These are phyloP conservation scores for Hyphodiscus sp. DNA, from an alignment of 2,329 filamentous ascomycete genomes.

Conservation along the genomic window DNA sequence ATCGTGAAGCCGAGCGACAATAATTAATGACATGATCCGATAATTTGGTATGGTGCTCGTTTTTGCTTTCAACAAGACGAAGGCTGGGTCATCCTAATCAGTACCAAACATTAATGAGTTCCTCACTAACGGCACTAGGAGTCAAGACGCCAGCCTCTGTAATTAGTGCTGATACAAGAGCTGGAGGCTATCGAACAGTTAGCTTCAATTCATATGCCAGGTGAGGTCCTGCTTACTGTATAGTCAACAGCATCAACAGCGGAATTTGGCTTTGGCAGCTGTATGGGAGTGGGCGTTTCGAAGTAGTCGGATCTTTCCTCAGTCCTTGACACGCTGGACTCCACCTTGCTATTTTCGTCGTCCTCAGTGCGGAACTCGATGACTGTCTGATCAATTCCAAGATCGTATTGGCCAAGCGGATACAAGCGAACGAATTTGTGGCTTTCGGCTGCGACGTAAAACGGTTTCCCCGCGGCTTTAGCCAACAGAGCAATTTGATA, in stretches of 20 bases:
- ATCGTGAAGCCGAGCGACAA: background rate
- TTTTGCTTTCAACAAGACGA: background rate
- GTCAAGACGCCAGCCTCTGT: slow-evolving; percentile 69
- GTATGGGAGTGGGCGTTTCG: slow-evolving; percentile 7
- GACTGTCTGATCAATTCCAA: slow-evolving; percentile 73
- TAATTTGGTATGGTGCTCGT: background rate
- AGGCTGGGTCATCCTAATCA: slow-evolving; percentile 10
- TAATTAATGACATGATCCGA: background rate
- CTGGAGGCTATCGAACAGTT: slow-evolving; percentile 47
- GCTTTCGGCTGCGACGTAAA: slow-evolving; percentile 89
- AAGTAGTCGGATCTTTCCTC: slow-evolving; percentile 25
- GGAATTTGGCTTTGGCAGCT: slow-evolving; percentile 28
- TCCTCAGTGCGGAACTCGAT: slow-evolving; percentile 63
- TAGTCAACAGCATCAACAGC: slow-evolving; percentile 56
- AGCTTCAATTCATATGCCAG: slow-evolving; percentile 11
- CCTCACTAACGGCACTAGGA: slow-evolving; percentile 63
- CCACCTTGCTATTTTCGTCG: slow-evolving; percentile 36
- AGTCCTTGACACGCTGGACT: slow-evolving; percentile 15
- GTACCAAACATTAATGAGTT: slow-evolving; percentile 46
- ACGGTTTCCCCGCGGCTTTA: slow-evolving; percentile 57
- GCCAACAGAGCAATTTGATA: slow-evolving; percentile 84
- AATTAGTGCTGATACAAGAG: slow-evolving; percentile 65
- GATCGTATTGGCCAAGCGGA: slow-evolving; percentile 72
- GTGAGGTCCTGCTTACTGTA: slow-evolving; percentile 42
- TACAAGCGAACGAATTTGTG: slow-evolving; percentile 94